These are phyloP conservation scores for Lyophyllum decastes DNA, from an alignment of 768 basidiomycete species.

Conservation along the genomic window DNA sequence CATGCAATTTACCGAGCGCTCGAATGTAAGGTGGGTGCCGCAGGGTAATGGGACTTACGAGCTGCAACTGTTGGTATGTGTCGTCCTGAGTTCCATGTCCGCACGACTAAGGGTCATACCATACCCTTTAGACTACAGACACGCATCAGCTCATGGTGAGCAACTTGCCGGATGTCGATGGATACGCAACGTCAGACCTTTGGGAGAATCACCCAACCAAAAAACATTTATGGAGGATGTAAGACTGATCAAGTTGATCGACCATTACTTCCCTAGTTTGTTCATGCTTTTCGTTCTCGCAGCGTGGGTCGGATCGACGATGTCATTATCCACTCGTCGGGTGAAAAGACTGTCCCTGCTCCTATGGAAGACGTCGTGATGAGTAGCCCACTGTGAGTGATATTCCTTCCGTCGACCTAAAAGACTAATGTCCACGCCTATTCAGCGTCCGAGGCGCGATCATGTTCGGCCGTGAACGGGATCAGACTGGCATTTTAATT, in stretches of 20 bases:
- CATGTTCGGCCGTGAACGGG: conserved; percentile 39
- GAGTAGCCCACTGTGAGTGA: conserved; percentile 21
- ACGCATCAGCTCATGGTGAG: conserved; percentile 29
- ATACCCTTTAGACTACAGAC: conserved; percentile 23
- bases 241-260: not conserved
- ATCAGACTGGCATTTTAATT: conserved; percentile 27
- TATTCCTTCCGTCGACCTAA: not conserved
- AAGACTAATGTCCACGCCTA: not conserved
- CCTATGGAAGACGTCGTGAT: conserved; percentile 30
- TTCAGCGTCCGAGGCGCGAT: conserved; percentile 23
- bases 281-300: not conserved
- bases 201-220: conserved; percentile 39
- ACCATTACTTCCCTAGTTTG: not conserved
- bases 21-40: conserved; percentile 31
- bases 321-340: conserved; percentile 36
- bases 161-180: conserved; percentile 34
- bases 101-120: not conserved
- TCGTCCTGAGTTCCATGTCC: too few relatives aligned
- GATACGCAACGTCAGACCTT: conserved; percentile 40
- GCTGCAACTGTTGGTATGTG: conserved; percentile 35
- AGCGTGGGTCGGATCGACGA: conserved; percentile 43
- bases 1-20: conserved; percentile 25
- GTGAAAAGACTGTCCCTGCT: conserved; percentile 36
- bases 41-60: conserved; percentile 40
- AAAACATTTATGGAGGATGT: conserved; percentile 37